Base-by-base conservation (phyloP, 108 stramenopile genomes). In the Nitzschia sp. region DNA sequence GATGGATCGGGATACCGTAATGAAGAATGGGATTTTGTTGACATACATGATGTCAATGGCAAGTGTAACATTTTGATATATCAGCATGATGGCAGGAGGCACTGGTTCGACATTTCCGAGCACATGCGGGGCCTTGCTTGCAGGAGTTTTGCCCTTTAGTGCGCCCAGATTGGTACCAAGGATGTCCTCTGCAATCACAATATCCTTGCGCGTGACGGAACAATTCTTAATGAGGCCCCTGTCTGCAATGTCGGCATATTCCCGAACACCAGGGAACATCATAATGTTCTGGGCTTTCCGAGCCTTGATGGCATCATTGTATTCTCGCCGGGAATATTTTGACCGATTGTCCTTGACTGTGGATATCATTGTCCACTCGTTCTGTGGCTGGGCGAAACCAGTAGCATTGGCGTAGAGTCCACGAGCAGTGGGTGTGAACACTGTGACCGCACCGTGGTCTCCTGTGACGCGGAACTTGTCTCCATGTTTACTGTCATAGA, bases 41-140 rank as follows among this genome's bases (percentile, higher is more conserved):
- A 85, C 76, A 25, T 36, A 58, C 67, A 86, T 68, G 45, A 86
- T 54, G 56, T 83, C 80, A 18, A 65, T 60, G 13, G 34, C 63
- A 17, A 83, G 55, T 0, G 62, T 79, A 1, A 83, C 46, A 21
- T 62, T 29, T 2, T 48, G 1, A 25, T 76, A 67, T 0, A 54
- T 33, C 24, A 70, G 36, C 36, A 68, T 15, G 48, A 87, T 78
- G 0, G 60, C 34, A 0, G 46, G 8, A 0, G 81, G 78, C 13
- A 85, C 54, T 2, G 5, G 5, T 48, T 26, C 28, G 36, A 17
- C 11, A 30, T 38, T 9, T 24, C 15, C 34, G 31, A 17, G 57
- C 33, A 45, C 42, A 36, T 17, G 21, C 13, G 42, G 38, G 33
- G 23, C 5, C 3, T 4, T 25, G 3, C 36, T 33, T 4, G 29